A percentile compares a stretch with the other conserved stretches of the same genome.
Conservation (phyloP, 73 alveolate genomes). For the Strombidium stylifer region DNA sequence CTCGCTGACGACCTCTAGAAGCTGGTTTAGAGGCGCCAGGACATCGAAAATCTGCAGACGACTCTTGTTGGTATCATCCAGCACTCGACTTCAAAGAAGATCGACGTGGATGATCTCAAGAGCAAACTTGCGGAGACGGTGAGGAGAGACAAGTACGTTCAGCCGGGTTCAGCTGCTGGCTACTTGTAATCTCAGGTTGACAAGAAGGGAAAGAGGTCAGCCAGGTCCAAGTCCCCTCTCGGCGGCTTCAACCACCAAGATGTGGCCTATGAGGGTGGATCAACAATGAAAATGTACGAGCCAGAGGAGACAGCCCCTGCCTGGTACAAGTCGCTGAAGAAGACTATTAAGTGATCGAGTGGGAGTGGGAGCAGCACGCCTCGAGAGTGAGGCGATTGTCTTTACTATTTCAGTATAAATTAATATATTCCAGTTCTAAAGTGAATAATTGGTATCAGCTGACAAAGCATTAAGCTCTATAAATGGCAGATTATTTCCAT, state of each 20-base stretch:
- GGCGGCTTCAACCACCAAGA: background rate
- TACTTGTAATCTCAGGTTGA: background rate
- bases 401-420: no score
- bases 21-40: constrained; percentile 47
- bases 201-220: constrained; percentile 21
- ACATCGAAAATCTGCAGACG: constrained; percentile 54
- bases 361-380: no score
- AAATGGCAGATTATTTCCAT: no score
- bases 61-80: constrained; percentile 36
- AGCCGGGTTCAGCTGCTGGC: constrained; percentile 5
- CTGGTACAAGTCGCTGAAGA: constrained; percentile 65
- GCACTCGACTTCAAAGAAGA: constrained; percentile 42
- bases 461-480: no score
- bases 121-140: constrained; percentile 40
- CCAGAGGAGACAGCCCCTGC: constrained; percentile 49
- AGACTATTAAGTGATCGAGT: constrained; percentile 17
- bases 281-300: constrained; percentile 6
- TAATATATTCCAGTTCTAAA: no score
- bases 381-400: no score
- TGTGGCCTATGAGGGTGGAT: constrained; percentile 22
- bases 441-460: no score
- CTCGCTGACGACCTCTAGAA: constrained; percentile 54
- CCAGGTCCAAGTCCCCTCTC: constrained; percentile 36
- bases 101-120: constrained; percentile 53
- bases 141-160: background rate